phyloP scores from a whole-genome alignment of 179 eudicot genomes.

The Silene vulgaris region DNA sequence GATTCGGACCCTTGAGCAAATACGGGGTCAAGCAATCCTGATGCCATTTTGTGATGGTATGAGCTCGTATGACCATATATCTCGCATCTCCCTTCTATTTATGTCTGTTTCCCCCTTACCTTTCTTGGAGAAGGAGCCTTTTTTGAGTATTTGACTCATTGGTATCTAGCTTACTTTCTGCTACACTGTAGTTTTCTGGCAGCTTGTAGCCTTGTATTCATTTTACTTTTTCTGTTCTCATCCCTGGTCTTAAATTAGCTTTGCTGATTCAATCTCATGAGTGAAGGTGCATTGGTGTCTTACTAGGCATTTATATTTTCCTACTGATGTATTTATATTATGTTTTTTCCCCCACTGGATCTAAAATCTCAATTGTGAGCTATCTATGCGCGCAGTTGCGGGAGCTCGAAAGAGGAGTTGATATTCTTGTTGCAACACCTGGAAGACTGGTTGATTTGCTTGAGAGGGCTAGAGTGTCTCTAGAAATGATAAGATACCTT shows the following conservation, averaged over 20 bases:
- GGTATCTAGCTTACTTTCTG: background rate
- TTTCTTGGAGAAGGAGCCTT: background rate
- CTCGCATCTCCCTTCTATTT: background rate
- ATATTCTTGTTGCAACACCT: constrained; percentile 96
- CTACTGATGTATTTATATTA: background rate
- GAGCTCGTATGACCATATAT: background rate
- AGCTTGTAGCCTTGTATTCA: background rate
- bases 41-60: background rate
- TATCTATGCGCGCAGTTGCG: constrained; percentile 54
- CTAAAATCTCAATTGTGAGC: background rate
- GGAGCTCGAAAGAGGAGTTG: constrained; percentile 92
- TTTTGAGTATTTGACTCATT: background rate
- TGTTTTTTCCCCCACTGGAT: background rate
- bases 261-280: background rate
- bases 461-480: constrained; percentile 86
- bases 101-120: background rate
- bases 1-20: background rate
- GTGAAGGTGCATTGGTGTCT: background rate
- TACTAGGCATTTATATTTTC: background rate
- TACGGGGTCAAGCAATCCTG: background rate
- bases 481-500: constrained; percentile 63
- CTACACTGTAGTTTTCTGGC: background rate
- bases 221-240: background rate
- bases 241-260: background rate
- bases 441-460: constrained; percentile 89